These are phyloP conservation scores for Amaranthus cruentus DNA, from an alignment of 148 eudicot species.

Conservation along the genomic window DNA sequence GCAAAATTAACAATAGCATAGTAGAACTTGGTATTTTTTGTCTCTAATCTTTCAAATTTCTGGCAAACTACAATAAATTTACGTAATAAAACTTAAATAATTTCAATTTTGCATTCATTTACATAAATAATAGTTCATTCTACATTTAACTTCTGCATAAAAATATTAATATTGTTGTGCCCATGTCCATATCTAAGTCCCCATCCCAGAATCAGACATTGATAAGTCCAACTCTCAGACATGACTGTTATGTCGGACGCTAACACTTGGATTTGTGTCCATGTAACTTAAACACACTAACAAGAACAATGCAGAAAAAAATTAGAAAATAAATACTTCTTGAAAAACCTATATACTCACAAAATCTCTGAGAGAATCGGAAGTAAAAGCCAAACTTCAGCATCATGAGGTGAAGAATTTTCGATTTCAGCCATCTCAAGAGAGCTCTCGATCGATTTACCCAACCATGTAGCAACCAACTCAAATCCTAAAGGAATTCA, in stretches of 20 bases:
- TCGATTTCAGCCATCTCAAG: conserved; percentile 98
- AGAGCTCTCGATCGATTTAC: conserved; percentile 69
- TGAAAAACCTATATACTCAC: conserved; percentile 38
- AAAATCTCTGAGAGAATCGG: conserved; percentile 40
- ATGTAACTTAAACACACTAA: background rate
- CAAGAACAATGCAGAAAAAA: background rate
- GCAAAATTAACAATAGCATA: no score
- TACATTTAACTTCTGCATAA: no score
- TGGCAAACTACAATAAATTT: no score
- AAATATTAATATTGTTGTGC: no score
- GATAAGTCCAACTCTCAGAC: background rate
- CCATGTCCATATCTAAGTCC: background rate
- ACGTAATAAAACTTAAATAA: no score
- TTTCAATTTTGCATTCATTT: no score
- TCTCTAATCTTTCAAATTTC: no score
- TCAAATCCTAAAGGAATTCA: conserved; percentile 59
- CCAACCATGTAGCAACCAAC: conserved; percentile 58
- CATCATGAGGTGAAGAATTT: conserved; percentile 84
- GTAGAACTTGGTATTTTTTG: no score
- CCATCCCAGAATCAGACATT: background rate
- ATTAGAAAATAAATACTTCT: background rate
- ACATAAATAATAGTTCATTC: no score
- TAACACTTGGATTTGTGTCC: no score
- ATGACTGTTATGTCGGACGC: background rate
- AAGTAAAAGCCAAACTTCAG: conserved; percentile 71